phyloP scores from a whole-genome alignment of 2,329 filamentous ascomycete species.

The Colletotrichum costaricense region DNA sequence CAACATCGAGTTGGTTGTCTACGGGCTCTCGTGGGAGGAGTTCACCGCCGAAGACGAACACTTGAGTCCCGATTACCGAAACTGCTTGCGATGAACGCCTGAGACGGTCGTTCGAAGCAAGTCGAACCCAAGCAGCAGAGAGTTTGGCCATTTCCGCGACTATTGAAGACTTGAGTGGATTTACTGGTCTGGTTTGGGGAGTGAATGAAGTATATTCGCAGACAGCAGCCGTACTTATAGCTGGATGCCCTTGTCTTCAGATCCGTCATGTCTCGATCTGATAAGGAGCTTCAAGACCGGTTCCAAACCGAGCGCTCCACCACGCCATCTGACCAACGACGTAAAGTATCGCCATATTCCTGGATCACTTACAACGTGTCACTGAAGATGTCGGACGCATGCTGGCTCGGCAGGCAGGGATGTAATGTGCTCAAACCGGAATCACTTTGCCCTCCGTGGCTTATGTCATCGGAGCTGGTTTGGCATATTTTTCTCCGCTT shows the following conservation, averaged over 20 bases:
- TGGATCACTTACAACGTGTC: not conserved
- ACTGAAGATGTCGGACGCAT: not conserved
- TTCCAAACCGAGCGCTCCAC: not conserved
- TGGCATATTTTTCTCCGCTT: not conserved
- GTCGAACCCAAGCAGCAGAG: conserved; percentile 38
- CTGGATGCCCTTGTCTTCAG: not conserved
- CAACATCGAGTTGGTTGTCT: conserved; percentile 57
- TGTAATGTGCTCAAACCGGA: not conserved
- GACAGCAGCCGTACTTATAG: not conserved
- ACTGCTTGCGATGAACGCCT: conserved; percentile 62
- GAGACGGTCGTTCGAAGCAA: conserved; percentile 46
- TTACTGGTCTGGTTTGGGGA: no score
- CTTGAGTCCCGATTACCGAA: conserved; percentile 50
- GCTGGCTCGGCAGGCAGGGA: not conserved
- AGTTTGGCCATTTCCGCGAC: conserved; percentile 33
- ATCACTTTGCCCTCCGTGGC: not conserved
- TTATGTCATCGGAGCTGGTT: not conserved
- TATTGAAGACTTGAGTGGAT: not conserved
- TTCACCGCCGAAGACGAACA: conserved; percentile 64
- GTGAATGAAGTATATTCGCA: no score
- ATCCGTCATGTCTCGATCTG: not conserved
- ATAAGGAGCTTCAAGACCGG: not conserved
- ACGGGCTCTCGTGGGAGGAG: conserved; percentile 61
- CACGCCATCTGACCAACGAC: not conserved
- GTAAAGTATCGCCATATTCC: not conserved